Base-by-base conservation (phyloP, 2,329 filamentous ascomycete species). In the Penicillium sp. region DNA sequence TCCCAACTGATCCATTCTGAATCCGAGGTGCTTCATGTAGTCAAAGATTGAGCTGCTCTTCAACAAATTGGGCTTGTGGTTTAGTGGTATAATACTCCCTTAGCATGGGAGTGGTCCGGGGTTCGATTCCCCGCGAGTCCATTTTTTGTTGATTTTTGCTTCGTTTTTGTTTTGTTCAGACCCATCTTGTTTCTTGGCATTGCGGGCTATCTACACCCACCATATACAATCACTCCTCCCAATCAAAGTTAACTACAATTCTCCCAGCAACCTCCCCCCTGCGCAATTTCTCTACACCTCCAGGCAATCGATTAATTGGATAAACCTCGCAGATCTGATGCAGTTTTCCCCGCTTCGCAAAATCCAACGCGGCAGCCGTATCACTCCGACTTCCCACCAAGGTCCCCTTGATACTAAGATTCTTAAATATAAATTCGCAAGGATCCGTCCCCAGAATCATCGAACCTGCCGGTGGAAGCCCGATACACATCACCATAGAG, bases 171-270 rank as follows among this genome's bases (percentile, higher is more conserved):
- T 33, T 33, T 33, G n/a, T n/a, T n/a, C n/a, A n/a, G n/a, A n/a
- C n/a, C n/a, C n/a, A n/a, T 40, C 2, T 40, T 26, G 16, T n/a
- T 40, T 10, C 9, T 10, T 19, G 36, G 16, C 1, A 19, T 39
- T 14, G 14, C 18, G 7, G n/a, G n/a, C n/a, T n/a, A n/a, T n/a
- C n/a, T n/a, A n/a, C n/a, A n/a, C n/a, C n/a, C n/a, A n/a, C n/a
- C n/a, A n/a, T n/a, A n/a, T n/a, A n/a, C n/a, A n/a, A n/a, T n/a
- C n/a, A 45, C n/a, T 45, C 42, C 26, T 60, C 61, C 56, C 58
- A 60, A 28, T 83, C 81, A 59, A 84, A 84, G 61, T 83, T 78
- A 18, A 84, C 74, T 11, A 83, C 81, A 39, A 81, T 76, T 16
- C 81, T 68, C 1, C 81, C 81, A 7, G 80, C 78, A 40, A 84